These are phyloP conservation scores for Phytophthora rubi DNA, from an alignment of 352 stramenopile species.

Conservation along the genomic window DNA sequence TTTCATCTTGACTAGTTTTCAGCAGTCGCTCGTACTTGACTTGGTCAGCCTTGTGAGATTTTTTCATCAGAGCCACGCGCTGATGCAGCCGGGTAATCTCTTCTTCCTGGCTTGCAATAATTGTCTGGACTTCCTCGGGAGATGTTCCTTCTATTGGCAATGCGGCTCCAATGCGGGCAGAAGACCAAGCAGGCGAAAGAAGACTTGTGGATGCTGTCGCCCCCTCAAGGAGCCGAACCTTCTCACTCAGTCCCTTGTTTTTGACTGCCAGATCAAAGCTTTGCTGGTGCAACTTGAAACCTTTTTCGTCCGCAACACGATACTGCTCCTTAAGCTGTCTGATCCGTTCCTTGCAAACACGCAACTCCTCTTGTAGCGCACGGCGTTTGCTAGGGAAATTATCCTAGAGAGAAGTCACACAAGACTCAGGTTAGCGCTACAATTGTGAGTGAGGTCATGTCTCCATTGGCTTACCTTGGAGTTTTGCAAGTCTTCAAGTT, in stretches of 20 bases:
- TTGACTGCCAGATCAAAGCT: slow-evolving; percentile 53
- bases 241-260: slow-evolving; percentile 67
- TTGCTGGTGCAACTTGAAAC: slow-evolving; percentile 57
- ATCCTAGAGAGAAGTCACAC: slow-evolving; percentile 33
- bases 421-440: not conserved
- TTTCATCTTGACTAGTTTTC: slow-evolving; percentile 49
- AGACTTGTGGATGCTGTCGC: slow-evolving; percentile 13
- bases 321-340: slow-evolving; percentile 64
- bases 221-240: slow-evolving; percentile 50
- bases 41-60: slow-evolving; percentile 53
- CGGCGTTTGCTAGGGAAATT: slow-evolving; percentile 55
- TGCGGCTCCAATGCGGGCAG: slow-evolving; percentile 1
- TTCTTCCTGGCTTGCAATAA: slow-evolving; percentile 70
- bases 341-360: slow-evolving; percentile 65
- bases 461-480: slow-evolving; percentile 36
- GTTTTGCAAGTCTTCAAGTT: slow-evolving; percentile 71
- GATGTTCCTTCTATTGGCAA: slow-evolving; percentile 11
- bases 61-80: slow-evolving; percentile 69
- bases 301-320: slow-evolving; percentile 54
- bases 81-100: slow-evolving; percentile 70
- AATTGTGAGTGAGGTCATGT: not conserved
- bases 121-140: slow-evolving; percentile 40
- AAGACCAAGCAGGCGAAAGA: slow-evolving; percentile 7
- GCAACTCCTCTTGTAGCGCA: slow-evolving; percentile 66
- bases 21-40: slow-evolving; percentile 59